Base-by-base conservation (phyloP, 768 basidiomycete species). In the Boletus tomentosulus region DNA sequence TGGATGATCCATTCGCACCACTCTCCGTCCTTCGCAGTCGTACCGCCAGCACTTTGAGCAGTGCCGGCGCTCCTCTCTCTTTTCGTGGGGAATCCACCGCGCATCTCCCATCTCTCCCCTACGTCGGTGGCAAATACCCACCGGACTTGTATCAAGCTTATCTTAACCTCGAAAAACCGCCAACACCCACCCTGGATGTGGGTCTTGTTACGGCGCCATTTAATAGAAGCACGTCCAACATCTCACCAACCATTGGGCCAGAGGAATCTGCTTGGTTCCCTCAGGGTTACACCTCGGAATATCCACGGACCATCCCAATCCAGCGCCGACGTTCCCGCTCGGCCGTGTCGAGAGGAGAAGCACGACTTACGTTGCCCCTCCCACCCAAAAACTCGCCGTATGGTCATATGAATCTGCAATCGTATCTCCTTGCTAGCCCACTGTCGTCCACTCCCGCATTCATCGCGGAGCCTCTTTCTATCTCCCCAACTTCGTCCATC, bases 1-100 rank as follows among this genome's bases (percentile, higher is more conserved):
- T 85, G 22, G 64, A 62, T 16, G 85, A 89, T 65, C 87, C 87
- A 2, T 87, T 87, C 57, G 86, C 83, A 6, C 80, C 87, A 0
- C 78, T 89, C 41, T 79, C 80, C 62, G 80, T 82, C 25, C 74
- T 89, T 27, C 81, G 87, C 47, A 79, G 76, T 55, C 78, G 85
- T 51, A 79, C 81, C 5, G 78, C 76, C 57, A 74, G 73, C 19
- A 69, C 72, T 16, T 67, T 74, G 46, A 69, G 70, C 34, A 67
- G 55, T 38, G 48, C 49, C 9, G 61, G 58, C 34, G 55, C 68
- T 19, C 68, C 70, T 12, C 57, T 65, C 48, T 64, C 64, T 7
- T 72, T 71, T 46, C 62, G 61, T 24, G 66, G 71, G 41, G 61
- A 64, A 50, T 63, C 62, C 34, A 71, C 56, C 7, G 61, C 71